Conservation (phyloP, 2,329 filamentous ascomycete genomes). For the Mycogone perniciosa region DNA sequence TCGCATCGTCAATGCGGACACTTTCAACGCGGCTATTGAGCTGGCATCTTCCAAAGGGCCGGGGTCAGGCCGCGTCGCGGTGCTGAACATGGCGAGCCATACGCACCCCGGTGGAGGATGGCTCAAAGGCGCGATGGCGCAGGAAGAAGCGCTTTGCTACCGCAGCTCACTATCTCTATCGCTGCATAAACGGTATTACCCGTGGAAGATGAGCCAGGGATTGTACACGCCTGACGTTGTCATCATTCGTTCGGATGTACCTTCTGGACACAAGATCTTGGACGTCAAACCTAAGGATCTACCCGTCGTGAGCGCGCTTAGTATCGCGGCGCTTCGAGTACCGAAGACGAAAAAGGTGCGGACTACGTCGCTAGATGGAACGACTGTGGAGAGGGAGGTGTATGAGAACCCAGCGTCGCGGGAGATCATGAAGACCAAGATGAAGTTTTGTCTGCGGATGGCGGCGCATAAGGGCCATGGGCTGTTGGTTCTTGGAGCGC, state of each 20-base stretch:
- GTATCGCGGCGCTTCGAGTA: conserved; percentile 48
- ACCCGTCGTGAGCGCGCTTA: conserved; percentile 54
- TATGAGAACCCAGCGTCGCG: conserved; percentile 40
- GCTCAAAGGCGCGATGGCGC: conserved; percentile 53
- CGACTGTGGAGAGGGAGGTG: conserved; percentile 23
- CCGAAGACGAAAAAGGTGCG: conserved; percentile 28
- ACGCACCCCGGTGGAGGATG: conserved; percentile 56
- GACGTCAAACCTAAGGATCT: conserved; percentile 25
- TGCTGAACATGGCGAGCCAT: conserved; percentile 62
- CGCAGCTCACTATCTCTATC: conserved; percentile 49
- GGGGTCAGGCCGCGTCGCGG: conserved; percentile 38
- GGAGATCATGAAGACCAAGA: conserved; percentile 55
- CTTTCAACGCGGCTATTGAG: conserved; percentile 48
- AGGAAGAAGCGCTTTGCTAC: conserved; percentile 65
- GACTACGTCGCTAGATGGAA: conserved; percentile 14
- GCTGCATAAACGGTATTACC: conserved; percentile 45
- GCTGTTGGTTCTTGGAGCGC: conserved; percentile 57
- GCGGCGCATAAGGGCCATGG: conserved; percentile 51
- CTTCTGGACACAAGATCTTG: conserved; percentile 41
- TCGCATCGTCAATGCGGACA: conserved; percentile 50
- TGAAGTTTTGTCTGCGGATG: conserved; percentile 53
- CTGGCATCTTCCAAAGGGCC: conserved; percentile 24
- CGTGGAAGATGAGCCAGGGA: conserved; percentile 41
- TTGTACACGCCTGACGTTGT: conserved; percentile 57
- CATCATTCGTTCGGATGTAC: conserved; percentile 47